Evolutionary conservation across 164 flowering plant genomes (phyloP).

Genomic region (Taxillus chinensis): DNA sequence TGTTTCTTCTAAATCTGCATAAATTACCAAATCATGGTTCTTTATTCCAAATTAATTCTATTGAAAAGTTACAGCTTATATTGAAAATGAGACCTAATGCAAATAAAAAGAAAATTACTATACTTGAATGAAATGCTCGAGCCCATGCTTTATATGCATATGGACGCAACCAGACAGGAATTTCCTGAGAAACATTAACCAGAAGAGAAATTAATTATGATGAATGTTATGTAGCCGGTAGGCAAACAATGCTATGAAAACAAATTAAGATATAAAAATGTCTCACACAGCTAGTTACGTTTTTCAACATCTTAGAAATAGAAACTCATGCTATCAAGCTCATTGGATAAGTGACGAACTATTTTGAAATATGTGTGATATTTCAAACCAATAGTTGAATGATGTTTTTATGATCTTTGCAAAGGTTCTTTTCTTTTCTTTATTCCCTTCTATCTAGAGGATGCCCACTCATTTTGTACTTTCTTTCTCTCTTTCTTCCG

Average conservation of each 20-base stretch:
- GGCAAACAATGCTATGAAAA: not conserved
- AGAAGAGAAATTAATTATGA: not conserved
- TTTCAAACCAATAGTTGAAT: too few species aligned
- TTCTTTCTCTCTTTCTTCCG: too few species aligned
- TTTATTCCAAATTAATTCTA: not conserved
- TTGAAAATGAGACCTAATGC: not conserved
- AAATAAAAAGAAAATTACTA: slow-evolving; percentile 8
- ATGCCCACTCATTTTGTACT: too few species aligned
- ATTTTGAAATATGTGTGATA: too few species aligned
- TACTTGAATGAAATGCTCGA: slow-evolving; percentile 96
- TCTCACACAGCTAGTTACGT: too few species aligned
- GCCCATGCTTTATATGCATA: slow-evolving; percentile 78
- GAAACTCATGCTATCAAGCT: too few species aligned
- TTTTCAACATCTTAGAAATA: too few species aligned
- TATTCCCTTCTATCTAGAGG: too few species aligned
- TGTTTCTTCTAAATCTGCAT: slow-evolving; percentile 76
- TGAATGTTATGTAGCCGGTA: not conserved
- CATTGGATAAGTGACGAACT: too few species aligned
- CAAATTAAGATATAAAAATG: not conserved
- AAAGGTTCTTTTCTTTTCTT: too few species aligned
- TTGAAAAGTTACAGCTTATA: not conserved
- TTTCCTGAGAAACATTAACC: slow-evolving; percentile 38
- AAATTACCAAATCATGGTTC: not conserved
- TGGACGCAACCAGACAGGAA: slow-evolving; percentile 77
- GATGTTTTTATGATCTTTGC: too few species aligned